A percentile compares a stretch with the other conserved stretches of the same genome.
phyloP scores from a whole-genome alignment of 306 rosid genomes.

The Vigna trinervia region DNA sequence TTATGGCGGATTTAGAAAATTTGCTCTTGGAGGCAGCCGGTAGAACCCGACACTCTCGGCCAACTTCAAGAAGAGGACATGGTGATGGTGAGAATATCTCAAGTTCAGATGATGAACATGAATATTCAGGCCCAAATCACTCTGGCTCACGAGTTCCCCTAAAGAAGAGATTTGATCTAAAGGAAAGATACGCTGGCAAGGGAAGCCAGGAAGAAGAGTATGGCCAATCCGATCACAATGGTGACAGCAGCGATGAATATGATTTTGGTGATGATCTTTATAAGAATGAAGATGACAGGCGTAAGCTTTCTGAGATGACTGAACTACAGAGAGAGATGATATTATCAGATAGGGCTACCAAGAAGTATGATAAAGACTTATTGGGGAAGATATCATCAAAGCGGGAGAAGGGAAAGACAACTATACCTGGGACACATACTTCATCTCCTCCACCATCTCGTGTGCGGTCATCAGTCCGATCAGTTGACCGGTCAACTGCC shows the following conservation, averaged over 20 bases:
- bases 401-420: constrained; percentile 71
- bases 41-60: constrained; percentile 65
- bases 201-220: constrained; percentile 67
- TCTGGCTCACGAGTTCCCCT: constrained; percentile 77
- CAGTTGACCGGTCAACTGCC: constrained; percentile 78
- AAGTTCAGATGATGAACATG: constrained; percentile 67
- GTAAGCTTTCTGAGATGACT: constrained; percentile 89
- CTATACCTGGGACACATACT: constrained; percentile 59
- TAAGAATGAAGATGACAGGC: constrained; percentile 79
- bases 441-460: constrained; percentile 76
- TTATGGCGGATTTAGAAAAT: constrained; percentile 87
- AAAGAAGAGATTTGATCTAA: constrained; percentile 83
- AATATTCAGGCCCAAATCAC: constrained; percentile 58
- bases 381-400: constrained; percentile 77
- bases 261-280: constrained; percentile 91
- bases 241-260: constrained; percentile 71
- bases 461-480: constrained; percentile 75
- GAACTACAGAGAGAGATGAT: constrained; percentile 98
- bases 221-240: constrained; percentile 56
- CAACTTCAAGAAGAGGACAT: constrained; percentile 65
- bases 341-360: constrained; percentile 81
- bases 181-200: constrained; percentile 68
- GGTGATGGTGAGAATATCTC: constrained; percentile 84
- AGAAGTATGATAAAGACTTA: constrained; percentile 77
- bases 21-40: constrained; percentile 96